These are phyloP conservation scores for Graphilbum sp. DNA, from an alignment of 2,329 filamentous ascomycete species.

Conservation along the genomic window DNA sequence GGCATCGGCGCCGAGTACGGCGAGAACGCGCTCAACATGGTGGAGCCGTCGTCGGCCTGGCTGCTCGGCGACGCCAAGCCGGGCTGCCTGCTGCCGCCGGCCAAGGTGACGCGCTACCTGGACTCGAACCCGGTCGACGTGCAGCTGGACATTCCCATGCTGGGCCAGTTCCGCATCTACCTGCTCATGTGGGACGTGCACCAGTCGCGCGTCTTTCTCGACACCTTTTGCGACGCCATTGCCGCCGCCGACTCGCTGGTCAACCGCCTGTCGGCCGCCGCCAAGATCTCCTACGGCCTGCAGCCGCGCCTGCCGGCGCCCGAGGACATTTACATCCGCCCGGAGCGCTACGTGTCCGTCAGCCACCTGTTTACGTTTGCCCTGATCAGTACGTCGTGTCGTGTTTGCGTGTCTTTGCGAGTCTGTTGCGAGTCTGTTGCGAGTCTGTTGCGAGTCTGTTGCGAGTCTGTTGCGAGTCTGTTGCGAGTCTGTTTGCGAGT, in stretches of 20 bases:
- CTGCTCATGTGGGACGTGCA: constrained; percentile 50
- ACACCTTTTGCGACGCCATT: constrained; percentile 39
- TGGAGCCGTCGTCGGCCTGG: constrained; percentile 21
- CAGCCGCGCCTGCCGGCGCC: constrained; percentile 39
- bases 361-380: constrained; percentile 55
- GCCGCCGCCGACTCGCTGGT: constrained; percentile 36
- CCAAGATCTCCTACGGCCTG: constrained; percentile 42
- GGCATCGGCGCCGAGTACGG: constrained; percentile 46
- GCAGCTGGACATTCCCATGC: constrained; percentile 61
- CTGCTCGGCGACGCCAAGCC: constrained; percentile 25
- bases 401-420: no score
- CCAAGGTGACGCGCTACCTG: constrained; percentile 56
- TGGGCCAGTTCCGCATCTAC: constrained; percentile 64
- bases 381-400: constrained; percentile 39
- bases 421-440: no score
- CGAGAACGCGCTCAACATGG: constrained; percentile 31
- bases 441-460: no score
- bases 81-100: constrained; percentile 44
- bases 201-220: constrained; percentile 35
- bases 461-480: no score
- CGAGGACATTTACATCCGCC: constrained; percentile 49
- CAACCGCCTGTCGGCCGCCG: constrained; percentile 39
- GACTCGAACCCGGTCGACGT: constrained; percentile 66
- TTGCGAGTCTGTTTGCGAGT: no score
- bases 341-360: constrained; percentile 50